Base-by-base conservation (phyloP, 192 early-diverging fungal species). In the Endogone sp. region DNA sequence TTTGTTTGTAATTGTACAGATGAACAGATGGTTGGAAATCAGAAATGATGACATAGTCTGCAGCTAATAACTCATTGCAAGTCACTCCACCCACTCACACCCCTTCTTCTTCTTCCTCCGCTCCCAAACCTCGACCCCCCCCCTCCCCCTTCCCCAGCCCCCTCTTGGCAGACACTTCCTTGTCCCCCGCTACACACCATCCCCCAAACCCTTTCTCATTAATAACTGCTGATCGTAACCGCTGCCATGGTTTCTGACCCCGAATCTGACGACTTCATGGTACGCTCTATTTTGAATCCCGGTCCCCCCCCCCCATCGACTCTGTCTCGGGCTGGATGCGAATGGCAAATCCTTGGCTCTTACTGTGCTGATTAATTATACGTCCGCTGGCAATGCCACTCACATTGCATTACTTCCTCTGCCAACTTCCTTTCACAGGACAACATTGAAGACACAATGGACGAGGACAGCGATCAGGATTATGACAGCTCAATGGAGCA, bases 191-290 rank as follows among this genome's bases (percentile, higher is more conserved):
- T n/a, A n/a, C n/a, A n/a, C n/a, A n/a, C n/a, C n/a, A n/a, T n/a
- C n/a, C n/a, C n/a, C n/a, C n/a, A n/a, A n/a, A n/a, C n/a, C n/a
- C n/a, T n/a, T n/a, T n/a, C n/a, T n/a, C n/a, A n/a, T n/a, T n/a
- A n/a, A n/a, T n/a, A n/a, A n/a, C n/a, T n/a, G n/a, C n/a, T n/a
- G n/a, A n/a, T n/a, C n/a, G n/a, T n/a, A n/a, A n/a, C n/a, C n/a
- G n/a, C n/a, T n/a, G 67, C 26, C 27, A 76, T 76, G 75, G 56
- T 69, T 61, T 72, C 70, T 54, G 75, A 76, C 28, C 67, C 70
- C 56, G 75, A 76, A 55, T 72, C 60, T 28, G 71, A 72, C 64
- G 70, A 68, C 30, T 31, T 37, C 25, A 70, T 70, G 64, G 68
- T 65, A 75, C 66, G 61, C 49, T n/a, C 11, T 57, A 31, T 37